Evolutionary conservation across 2,329 filamentous ascomycete species (phyloP).

Genomic region (Stylonectria norvegica): DNA sequence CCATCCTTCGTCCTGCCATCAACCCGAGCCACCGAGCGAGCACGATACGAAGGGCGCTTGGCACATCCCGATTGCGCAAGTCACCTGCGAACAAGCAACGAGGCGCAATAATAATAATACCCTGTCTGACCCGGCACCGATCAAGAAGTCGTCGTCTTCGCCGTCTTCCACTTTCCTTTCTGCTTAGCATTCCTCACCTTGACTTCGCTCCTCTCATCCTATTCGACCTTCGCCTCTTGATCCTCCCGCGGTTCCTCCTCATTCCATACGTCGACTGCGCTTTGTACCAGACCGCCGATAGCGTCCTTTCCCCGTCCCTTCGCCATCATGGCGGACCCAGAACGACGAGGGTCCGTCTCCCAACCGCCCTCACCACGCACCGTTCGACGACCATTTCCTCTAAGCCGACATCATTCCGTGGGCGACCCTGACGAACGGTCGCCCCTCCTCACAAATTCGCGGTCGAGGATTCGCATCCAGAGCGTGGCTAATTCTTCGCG

Average conservation of each 20-base stretch:
- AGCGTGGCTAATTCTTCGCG: constrained; percentile 29
- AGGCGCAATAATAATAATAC: neutral
- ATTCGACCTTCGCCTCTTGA: no score
- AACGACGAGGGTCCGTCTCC: constrained; percentile 25
- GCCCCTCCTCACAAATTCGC: constrained; percentile 39
- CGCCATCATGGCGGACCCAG: constrained; percentile 30
- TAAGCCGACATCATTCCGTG: constrained; percentile 27
- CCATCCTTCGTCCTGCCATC: constrained; percentile 1
- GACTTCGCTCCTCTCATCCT: no score
- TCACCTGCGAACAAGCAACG: constrained; percentile 13
- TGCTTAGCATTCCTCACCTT: no score
- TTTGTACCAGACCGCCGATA: no score
- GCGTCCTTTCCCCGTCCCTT: neutral
- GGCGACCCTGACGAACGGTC: constrained; percentile 43
- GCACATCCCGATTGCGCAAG: constrained; percentile 15
- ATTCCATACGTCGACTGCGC: no score
- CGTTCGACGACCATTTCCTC: constrained; percentile 25
- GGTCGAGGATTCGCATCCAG: constrained; percentile 42
- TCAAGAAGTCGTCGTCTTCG: no score
- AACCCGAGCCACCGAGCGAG: constrained; percentile 14
- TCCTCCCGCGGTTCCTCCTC: no score
- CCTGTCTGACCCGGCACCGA: no score
- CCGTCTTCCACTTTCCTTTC: no score
- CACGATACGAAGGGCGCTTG: constrained; percentile 19
- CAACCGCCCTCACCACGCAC: constrained; percentile 34